Conservation (phyloP, 495 filamentous ascomycete species). For the Aspergillus ellipticus region DNA sequence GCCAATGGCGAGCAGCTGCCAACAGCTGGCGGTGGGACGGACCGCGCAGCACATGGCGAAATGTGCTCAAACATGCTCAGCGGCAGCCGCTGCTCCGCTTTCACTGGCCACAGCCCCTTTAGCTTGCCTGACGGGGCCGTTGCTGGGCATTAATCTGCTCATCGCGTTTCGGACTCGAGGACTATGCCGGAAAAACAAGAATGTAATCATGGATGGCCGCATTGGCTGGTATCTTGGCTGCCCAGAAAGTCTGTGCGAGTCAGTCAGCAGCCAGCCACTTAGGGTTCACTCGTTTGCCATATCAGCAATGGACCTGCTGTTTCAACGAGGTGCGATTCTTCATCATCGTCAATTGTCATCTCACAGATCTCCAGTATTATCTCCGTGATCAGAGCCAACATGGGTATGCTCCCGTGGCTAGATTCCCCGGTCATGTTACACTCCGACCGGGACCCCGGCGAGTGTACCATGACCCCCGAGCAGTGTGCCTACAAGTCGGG, state of each 20-base stretch:
- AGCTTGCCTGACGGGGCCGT: background rate
- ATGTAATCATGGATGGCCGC: no score
- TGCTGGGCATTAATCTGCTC: background rate
- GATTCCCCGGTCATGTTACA: conserved; percentile 47
- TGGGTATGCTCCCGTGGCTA: conserved; percentile 38
- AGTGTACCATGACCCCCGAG: conserved; percentile 40
- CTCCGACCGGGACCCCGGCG: conserved; percentile 36
- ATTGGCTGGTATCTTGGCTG: no score
- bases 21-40: background rate
- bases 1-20: background rate
- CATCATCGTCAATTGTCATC: background rate
- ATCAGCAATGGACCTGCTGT: no score
- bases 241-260: no score
- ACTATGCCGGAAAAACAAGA: no score
- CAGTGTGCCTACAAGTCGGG: conserved; percentile 45
- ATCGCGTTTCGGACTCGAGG: no score
- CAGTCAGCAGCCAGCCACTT: no score
- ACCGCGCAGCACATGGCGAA: background rate
- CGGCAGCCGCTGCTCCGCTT: background rate
- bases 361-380: background rate
- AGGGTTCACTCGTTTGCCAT: no score
- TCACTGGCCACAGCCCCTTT: background rate
- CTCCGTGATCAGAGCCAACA: background rate
- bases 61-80: conserved; percentile 9
- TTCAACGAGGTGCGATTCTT: no score